These are phyloP conservation scores for Rhizopogon rudus DNA, from an alignment of 768 basidiomycete species.

Conservation along the genomic window DNA sequence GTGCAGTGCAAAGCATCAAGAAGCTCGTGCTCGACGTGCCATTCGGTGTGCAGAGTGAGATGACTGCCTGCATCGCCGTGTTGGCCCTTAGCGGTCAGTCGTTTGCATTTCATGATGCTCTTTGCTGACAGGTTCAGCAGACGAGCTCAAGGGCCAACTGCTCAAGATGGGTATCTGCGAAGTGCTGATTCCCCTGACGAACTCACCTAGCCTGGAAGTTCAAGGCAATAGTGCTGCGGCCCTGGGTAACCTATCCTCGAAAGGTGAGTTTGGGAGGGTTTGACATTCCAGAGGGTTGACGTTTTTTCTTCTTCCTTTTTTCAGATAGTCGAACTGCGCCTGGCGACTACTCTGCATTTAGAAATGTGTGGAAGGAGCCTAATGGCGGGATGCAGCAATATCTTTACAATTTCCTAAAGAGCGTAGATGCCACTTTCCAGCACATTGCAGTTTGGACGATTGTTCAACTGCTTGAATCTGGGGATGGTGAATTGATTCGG, in stretches of 20 bases:
- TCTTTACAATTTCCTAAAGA: slow-evolving; percentile 88
- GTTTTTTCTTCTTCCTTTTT: not conserved
- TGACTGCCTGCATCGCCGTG: slow-evolving; percentile 99
- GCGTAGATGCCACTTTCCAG: slow-evolving; percentile 95
- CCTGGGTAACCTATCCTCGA: slow-evolving; percentile 94
- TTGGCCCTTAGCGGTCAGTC: slow-evolving; percentile 86
- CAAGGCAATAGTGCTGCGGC: slow-evolving; percentile 99
- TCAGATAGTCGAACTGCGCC: slow-evolving; percentile 68
- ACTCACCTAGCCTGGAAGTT: slow-evolving; percentile 94
- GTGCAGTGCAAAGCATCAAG: slow-evolving; percentile 95
- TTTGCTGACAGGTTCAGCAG: slow-evolving; percentile 35
- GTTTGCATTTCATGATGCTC: not conserved
- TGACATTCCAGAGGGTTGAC: not conserved
- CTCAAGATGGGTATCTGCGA: slow-evolving; percentile 99
- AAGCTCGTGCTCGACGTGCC: slow-evolving; percentile 94
- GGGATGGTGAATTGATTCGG: slow-evolving; percentile 84
- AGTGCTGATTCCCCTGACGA: slow-evolving; percentile 93
- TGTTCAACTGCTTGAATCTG: slow-evolving; percentile 95
- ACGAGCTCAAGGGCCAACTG: slow-evolving; percentile 94
- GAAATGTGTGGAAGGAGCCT: slow-evolving; percentile 96
- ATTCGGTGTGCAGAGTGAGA: slow-evolving; percentile 96
- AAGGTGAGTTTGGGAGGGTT: slow-evolving; percentile 47
- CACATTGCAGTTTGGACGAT: slow-evolving; percentile 99
- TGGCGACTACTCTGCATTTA: slow-evolving; percentile 96
- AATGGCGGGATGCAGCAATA: slow-evolving; percentile 97